Evolutionary conservation across 169 alveolate genomes (phyloP), one percentile per base, ranked within the genome.

Genomic region (Cytauxzoon felis): DNA sequence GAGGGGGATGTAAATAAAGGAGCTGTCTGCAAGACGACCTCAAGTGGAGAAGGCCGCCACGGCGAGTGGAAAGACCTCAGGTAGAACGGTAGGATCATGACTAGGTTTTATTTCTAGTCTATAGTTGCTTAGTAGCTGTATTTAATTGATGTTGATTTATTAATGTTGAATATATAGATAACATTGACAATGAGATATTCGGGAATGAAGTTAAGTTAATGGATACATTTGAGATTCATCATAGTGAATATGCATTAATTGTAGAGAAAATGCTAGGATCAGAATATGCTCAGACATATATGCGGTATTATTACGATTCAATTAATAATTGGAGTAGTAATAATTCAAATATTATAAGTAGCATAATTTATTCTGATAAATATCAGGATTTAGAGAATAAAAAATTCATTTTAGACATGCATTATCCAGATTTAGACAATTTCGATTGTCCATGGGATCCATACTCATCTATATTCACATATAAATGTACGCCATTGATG

Each of bases 401-500:
- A 42, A 26, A 34, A 18, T 61, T 50, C 23, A 62, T 62, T 19
- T 34, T 62, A 53, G 73, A 62, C 51, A 45, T 62, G n/a, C 52
- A 62, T 26, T 62, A 62, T 41, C 11, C 73, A 1, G 73, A 62
- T 30, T 1, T 62, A 2, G 33, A 36, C 0, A 0, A 2, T 4
- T 18, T 27, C 8, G 21, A 18, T 24, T 26, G 54, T 13, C 52
- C 49, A 16, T 62, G 49, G 64, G 52, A 62, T n/a, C 73, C 73
- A n/a, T 62, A 62, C 54, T 50, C 27, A 63, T 43, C 73, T 13
- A 62, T 62, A 36, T 62, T 62, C 26, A 62, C 73, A 5, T 53
- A 49, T 5, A 62, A 62, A 38, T 62, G 52, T 63, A 50, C 52
- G 19, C 36, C 5, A 33, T 33, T 62, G 13, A 27, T 40, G 45